Base-by-base conservation (phyloP, 2,329 filamentous ascomycete species). In the Aureobasidium sp. region DNA sequence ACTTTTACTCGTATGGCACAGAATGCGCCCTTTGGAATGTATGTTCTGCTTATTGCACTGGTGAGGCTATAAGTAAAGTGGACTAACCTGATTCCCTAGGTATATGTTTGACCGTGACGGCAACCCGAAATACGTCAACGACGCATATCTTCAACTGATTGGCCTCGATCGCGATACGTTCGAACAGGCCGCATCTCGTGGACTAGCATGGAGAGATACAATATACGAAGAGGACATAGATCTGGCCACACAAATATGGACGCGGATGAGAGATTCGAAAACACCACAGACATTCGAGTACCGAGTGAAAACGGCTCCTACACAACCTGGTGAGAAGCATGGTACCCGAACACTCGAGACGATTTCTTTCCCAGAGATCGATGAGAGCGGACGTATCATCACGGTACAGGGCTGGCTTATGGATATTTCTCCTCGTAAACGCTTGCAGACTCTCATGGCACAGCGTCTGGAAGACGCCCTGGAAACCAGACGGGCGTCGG, bases 1-100 rank as follows among this genome's bases (percentile, higher is more conserved):
- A 70, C 72, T 17, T 77, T 78, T 47, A 70, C 72, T n/a, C 68
- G 74, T 5, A 74, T 78, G 66, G 75, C 76, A 5, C 71, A 73
- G 44, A 67, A 72, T 11, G 68, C 73, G 5, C 74, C 75, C 5
- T 70, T 76, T 6, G 76, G 72, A 5, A 78, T 79, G 63, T 77
- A 72, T n/a, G 41, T 45, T 27, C 12, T 76, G 71, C 57, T 71
- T 71, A 39, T 9, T 47, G 14, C 31, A 29, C 12, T 29, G 25
- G 2, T 6, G 15, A 39, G 12, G 12, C 36, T n/a, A 20, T n/a
- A 9, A 5, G 2, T n/a, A 11, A 15, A 9, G 25, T 29, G 34
- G 41, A 45, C 53, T 34, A 20, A 47, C 39, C 7, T 27, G 8
- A 22, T 9, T 20, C 11, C 15, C 5, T 25, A 57, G 39, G 53